Evolutionary conservation across 108 stramenopile species (phyloP).

Genomic region (Fragilaria radians): DNA sequence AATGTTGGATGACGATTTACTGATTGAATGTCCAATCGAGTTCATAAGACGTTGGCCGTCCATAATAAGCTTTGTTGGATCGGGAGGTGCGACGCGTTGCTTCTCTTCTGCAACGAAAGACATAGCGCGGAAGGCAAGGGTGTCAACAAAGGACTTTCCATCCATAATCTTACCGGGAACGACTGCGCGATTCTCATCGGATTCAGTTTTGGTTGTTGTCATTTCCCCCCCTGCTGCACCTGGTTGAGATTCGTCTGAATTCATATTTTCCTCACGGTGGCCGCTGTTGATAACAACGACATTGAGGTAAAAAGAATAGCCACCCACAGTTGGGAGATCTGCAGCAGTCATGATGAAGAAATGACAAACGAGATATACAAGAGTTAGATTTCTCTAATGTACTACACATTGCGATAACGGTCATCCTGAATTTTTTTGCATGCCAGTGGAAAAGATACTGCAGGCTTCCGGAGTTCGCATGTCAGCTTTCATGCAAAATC

Average conservation of each 20-base stretch:
- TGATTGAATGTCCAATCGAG: slow-evolving; percentile 5
- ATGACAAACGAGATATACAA: too few species aligned
- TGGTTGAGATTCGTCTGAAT: too few species aligned
- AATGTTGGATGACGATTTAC: background rate
- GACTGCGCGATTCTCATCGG: background rate
- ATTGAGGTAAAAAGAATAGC: slow-evolving; percentile 16
- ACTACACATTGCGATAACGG: too few species aligned
- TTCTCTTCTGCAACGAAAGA: background rate
- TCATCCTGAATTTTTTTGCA: too few species aligned
- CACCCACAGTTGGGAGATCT: slow-evolving; percentile 3
- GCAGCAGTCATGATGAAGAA: slow-evolving; percentile 3
- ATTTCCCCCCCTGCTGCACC: too few species aligned
- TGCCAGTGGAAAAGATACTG: too few species aligned
- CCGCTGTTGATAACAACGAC: slow-evolving; percentile 12
- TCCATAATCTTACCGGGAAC: background rate
- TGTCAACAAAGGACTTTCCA: background rate
- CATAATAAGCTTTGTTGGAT: background rate
- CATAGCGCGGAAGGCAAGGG: background rate
- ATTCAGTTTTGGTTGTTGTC: too few species aligned
- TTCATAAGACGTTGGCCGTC: slow-evolving; percentile 7
- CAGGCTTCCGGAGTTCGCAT: too few species aligned
- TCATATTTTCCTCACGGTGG: background rate
- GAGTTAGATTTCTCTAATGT: too few species aligned
- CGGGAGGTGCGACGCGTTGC: background rate
- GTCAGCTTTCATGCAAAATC: too few species aligned